Percentiles rank a stretch among this genome's conserved stretches.
phyloP scores from a whole-genome alignment of 2,329 filamentous ascomycete species.

The Calonectria pteridis region DNA sequence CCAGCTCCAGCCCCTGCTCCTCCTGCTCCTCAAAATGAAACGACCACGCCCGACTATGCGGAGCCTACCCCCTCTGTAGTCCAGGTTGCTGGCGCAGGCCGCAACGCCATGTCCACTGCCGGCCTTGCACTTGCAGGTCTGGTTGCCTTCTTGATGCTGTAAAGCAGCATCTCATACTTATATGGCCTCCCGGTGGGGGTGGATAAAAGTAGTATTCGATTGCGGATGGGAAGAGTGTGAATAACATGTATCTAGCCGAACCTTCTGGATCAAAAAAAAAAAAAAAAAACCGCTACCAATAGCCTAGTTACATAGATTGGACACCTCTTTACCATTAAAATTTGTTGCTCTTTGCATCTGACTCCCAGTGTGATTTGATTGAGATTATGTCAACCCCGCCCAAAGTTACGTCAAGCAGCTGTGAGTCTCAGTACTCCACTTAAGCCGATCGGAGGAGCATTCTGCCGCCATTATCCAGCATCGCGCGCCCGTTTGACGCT shows the following conservation, averaged over 20 bases:
- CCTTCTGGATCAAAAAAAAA: not conserved
- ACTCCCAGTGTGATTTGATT: not conserved
- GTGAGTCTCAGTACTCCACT: not conserved
- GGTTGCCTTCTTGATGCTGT: conserved; percentile 32
- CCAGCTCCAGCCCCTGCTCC: conserved; percentile 22
- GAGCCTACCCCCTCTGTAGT: conserved; percentile 31
- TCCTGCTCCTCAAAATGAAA: conserved; percentile 10
- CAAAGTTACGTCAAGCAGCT: conserved; percentile 23
- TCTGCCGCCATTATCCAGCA: not conserved
- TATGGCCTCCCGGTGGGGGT: not conserved
- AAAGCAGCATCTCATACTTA: not conserved
- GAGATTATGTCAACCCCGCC: conserved; percentile 26
- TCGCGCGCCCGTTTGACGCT: not conserved
- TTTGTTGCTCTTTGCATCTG: not conserved
- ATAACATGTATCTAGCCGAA: conserved; percentile 8
- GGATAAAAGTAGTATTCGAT: conserved; percentile 16
- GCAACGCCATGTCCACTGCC: conserved; percentile 27
- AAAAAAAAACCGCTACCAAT: not conserved
- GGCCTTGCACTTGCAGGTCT: conserved; percentile 30
- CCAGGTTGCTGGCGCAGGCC: conserved; percentile 34
- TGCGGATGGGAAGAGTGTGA: conserved; percentile 12
- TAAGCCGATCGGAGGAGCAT: not conserved
- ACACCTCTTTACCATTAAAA: not conserved
- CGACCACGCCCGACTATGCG: not conserved
- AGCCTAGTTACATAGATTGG: not conserved